Conservation (phyloP, 352 stramenopile species). For the Phytophthora europaea region DNA sequence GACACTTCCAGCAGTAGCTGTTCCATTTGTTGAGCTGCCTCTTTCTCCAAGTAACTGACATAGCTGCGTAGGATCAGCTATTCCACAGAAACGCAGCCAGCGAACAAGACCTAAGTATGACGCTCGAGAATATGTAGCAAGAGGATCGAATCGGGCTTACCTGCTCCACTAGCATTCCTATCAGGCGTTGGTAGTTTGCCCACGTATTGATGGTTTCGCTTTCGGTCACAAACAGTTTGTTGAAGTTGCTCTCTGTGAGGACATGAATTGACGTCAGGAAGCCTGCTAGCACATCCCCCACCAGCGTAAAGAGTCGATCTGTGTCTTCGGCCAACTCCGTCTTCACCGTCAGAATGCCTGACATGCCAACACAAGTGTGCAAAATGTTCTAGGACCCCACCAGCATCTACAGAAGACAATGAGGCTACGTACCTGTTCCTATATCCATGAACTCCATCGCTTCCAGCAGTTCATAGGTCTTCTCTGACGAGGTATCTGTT, state of each 20-base stretch:
- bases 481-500: slow-evolving; percentile 49
- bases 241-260: slow-evolving; percentile 73
- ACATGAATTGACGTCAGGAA: slow-evolving; percentile 76
- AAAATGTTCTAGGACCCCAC: not conserved
- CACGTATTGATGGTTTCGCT: slow-evolving; percentile 85
- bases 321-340: slow-evolving; percentile 82
- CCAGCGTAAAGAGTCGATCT: slow-evolving; percentile 70
- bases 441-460: slow-evolving; percentile 93
- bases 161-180: slow-evolving; percentile 89
- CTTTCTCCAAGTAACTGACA: slow-evolving; percentile 68
- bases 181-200: slow-evolving; percentile 84
- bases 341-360: slow-evolving; percentile 87
- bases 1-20: slow-evolving; percentile 72
- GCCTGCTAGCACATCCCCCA: slow-evolving; percentile 67
- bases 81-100: slow-evolving; percentile 1
- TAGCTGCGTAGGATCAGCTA: slow-evolving; percentile 87
- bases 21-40: slow-evolving; percentile 83
- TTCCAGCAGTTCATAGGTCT: slow-evolving; percentile 87
- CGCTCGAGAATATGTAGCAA: not conserved
- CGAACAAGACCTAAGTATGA: not conserved
- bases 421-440: slow-evolving; percentile 55
- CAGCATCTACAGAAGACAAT: not conserved
- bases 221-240: slow-evolving; percentile 78
- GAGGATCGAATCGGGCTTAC: slow-evolving; percentile 26
- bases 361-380: slow-evolving; percentile 7